These are phyloP conservation scores for Apophysomyces trapeziformis DNA, from an alignment of 371 early-diverging fungal species.

Conservation along the genomic window DNA sequence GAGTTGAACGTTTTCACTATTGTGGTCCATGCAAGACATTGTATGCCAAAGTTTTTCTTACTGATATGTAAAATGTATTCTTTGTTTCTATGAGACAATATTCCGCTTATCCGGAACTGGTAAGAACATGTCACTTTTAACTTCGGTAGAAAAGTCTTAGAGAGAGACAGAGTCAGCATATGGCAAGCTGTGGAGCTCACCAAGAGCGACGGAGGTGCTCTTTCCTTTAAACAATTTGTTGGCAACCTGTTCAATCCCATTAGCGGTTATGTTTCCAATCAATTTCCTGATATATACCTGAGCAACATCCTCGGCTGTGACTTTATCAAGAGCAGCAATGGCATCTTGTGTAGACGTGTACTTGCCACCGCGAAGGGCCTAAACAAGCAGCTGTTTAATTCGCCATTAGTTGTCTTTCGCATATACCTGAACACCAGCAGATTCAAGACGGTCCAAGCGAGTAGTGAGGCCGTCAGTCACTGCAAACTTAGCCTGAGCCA, in stretches of 20 bases:
- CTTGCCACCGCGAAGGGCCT: conserved; percentile 54
- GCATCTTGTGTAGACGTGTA: conserved; percentile 53
- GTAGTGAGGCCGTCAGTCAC: conserved; percentile 66
- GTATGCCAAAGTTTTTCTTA: neutral
- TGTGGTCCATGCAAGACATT: neutral
- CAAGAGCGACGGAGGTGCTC: conserved; percentile 82
- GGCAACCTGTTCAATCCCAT: conserved; percentile 52
- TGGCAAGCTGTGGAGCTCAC: conserved; percentile 78
- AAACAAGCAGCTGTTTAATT: conserved; percentile 18
- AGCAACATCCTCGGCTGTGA: conserved; percentile 67
- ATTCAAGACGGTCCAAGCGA: conserved; percentile 60
- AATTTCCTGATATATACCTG: conserved; percentile 45
- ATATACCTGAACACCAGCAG: conserved; percentile 53
- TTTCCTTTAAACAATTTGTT: conserved; percentile 71
- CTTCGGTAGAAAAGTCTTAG: conserved; percentile 27
- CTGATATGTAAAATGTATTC: conserved; percentile 9
- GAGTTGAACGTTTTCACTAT: too few species aligned
- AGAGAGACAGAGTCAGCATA: conserved; percentile 83
- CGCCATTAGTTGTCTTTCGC: neutral
- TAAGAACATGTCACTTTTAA: conserved; percentile 6
- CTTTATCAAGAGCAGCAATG: conserved; percentile 60
- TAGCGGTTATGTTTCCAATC: neutral
- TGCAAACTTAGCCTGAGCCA: conserved; percentile 86
- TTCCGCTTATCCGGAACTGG: conserved; percentile 2
- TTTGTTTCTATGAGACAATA: conserved; percentile 11